phyloP scores from a whole-genome alignment of 441 rosid genomes.

The Kokia cookei region DNA sequence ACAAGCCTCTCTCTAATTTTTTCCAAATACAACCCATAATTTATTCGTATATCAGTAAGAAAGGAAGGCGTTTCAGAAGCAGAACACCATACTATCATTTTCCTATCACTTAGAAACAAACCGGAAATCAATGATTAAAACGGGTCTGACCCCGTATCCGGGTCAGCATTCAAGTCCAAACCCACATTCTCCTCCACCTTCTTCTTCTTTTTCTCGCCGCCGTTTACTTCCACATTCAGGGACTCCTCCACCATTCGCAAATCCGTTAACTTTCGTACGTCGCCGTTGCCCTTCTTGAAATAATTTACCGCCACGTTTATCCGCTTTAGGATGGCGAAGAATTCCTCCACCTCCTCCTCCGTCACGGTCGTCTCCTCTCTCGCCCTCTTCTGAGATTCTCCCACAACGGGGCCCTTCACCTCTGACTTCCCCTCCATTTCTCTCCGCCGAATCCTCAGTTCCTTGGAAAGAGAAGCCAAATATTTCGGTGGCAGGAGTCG shows the following conservation, averaged over 20 bases:
- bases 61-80: no score
- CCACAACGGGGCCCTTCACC: background rate
- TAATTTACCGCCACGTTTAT: conserved; percentile 10
- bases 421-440: conserved; percentile 10
- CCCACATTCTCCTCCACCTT: background rate
- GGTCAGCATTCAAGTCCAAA: conserved; percentile 2
- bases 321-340: conserved; percentile 28
- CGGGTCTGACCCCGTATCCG: background rate
- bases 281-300: conserved; percentile 6
- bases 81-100: no score
- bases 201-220: background rate
- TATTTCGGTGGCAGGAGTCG: background rate
- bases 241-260: background rate
- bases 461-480: background rate
- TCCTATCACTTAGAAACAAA: no score
- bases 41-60: no score
- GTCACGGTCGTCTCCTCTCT: conserved; percentile 2
- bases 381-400: background rate
- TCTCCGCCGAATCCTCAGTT: background rate
- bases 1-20: no score
- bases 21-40: no score
- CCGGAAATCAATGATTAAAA: background rate
- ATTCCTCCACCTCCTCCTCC: conserved; percentile 33
- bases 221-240: background rate
- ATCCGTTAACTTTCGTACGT: background rate